These are phyloP conservation scores for Juncus effusus DNA, from an alignment of 176 grass and related monocot genomes.

Conservation along the genomic window DNA sequence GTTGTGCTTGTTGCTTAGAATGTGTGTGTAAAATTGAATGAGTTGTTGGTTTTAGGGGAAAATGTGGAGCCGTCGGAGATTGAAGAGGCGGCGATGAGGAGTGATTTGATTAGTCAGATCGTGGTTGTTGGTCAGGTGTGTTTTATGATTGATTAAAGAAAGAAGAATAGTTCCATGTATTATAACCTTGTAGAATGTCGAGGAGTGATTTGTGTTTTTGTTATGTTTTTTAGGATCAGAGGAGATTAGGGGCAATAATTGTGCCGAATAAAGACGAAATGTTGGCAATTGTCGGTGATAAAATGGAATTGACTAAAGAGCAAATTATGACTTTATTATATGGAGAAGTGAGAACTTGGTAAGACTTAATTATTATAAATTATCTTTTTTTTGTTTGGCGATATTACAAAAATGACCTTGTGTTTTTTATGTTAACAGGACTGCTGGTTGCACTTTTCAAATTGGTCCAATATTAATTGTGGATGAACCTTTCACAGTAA, in stretches of 20 bases:
- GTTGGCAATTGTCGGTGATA: slow-evolving; percentile 35
- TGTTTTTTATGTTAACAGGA: slow-evolving; percentile 37
- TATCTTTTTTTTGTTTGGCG: slow-evolving; percentile 6
- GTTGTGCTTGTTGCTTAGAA: slow-evolving; percentile 7
- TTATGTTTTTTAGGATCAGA: slow-evolving; percentile 56
- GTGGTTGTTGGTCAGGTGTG: slow-evolving; percentile 79
- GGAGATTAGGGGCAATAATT: slow-evolving; percentile 71
- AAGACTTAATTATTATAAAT: slow-evolving; percentile 1
- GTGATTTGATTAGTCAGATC: slow-evolving; percentile 85
- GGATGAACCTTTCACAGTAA: slow-evolving; percentile 77
- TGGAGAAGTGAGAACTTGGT: slow-evolving; percentile 69
- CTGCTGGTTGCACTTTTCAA: slow-evolving; percentile 50
- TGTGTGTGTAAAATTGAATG: not conserved
- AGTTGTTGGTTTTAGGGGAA: slow-evolving; percentile 60
- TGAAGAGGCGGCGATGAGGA: slow-evolving; percentile 68
- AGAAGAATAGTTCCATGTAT: not conserved
- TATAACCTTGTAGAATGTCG: not conserved
- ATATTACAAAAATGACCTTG: too few species aligned
- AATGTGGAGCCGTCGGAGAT: slow-evolving; percentile 91
- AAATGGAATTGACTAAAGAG: slow-evolving; percentile 35
- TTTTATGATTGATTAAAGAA: not conserved
- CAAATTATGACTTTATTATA: slow-evolving; percentile 54
- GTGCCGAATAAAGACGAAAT: slow-evolving; percentile 87
- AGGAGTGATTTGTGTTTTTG: not conserved
- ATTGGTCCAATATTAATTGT: slow-evolving; percentile 65